Conservation (phyloP, 495 filamentous ascomycete genomes). For the Margaritispora aquatica region DNA sequence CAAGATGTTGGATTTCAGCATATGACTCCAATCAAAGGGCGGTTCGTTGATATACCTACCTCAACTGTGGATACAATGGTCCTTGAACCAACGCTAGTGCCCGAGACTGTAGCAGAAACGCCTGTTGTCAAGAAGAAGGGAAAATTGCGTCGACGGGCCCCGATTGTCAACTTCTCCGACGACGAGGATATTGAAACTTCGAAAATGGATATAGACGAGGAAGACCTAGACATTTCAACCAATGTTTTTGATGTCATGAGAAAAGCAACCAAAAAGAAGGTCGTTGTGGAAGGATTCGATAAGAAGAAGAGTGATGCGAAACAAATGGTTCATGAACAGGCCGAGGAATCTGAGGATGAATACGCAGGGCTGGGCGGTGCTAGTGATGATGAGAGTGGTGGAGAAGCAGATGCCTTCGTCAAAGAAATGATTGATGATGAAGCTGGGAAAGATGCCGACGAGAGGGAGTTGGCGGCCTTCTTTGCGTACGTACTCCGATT, state of each 20-base stretch:
- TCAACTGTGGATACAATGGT: slow-evolving; percentile 69
- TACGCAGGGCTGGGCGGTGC: slow-evolving; percentile 91
- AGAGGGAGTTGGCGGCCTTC: slow-evolving; percentile 74
- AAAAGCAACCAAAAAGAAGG: slow-evolving; percentile 55
- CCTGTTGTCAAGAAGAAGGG: slow-evolving; percentile 56
- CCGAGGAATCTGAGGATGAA: slow-evolving; percentile 96
- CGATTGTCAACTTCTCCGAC: slow-evolving; percentile 38
- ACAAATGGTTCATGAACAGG: slow-evolving; percentile 85
- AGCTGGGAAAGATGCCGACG: slow-evolving; percentile 62
- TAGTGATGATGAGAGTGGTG: slow-evolving; percentile 77
- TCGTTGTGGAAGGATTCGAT: slow-evolving; percentile 51
- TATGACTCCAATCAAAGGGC: slow-evolving; percentile 45
- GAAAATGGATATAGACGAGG: slow-evolving; percentile 32
- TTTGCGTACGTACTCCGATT: slow-evolving; percentile 68
- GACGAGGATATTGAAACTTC: slow-evolving; percentile 50
- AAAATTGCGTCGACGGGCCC: slow-evolving; percentile 48
- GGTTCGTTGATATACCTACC: slow-evolving; percentile 55
- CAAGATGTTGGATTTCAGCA: slow-evolving; percentile 76
- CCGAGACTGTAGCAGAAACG: slow-evolving; percentile 24
- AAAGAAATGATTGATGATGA: slow-evolving; percentile 87
- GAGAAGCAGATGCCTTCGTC: slow-evolving; percentile 48
- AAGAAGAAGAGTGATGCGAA: slow-evolving; percentile 85
- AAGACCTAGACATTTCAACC: slow-evolving; percentile 43
- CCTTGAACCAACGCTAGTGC: slow-evolving; percentile 32
- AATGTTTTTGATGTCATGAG: slow-evolving; percentile 74